Base-by-base conservation (phyloP, 2,329 filamentous ascomycete genomes). In the Phialemonium atrogriseum region DNA sequence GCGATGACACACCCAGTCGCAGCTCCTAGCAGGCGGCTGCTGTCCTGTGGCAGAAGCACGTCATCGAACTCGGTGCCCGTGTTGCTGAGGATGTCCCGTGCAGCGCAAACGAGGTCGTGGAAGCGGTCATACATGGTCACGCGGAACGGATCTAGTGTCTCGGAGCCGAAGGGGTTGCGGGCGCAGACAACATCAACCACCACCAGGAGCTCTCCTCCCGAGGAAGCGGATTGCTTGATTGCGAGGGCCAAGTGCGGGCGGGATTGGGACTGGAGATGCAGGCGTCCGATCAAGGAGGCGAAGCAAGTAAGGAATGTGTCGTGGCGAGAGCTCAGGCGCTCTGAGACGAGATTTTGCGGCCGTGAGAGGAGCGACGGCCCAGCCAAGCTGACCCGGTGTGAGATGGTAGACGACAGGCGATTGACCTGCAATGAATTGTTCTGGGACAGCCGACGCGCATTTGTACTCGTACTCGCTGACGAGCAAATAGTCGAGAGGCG, bases 201-300 rank as follows among this genome's bases (percentile, higher is more conserved):
- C 11, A 76, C 70, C 30, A 95, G 66, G 29, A 96, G 68, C 43
- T 81, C 76, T 27, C 80, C 80, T 41, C 88, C 93, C 3, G 88
- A 87, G 7, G 77, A 70, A 8, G 88, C 84, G 7, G 88, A 85
- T 52, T 89, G 80, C 50, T 84, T 80, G 28, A 93, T 89, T 11
- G 84, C 87, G 9, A 79, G 62, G 19, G 87, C 77, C 29, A 96
- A 69, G 52, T 94, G 87, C 1, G 82, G 76, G 7, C 86, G 81
- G 7, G 87, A 91, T 40, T 91, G 81, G n/a, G 88, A 91, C 53
- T 95, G 87, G 38, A 95, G 68, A 55, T 95, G 86, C 34, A 95
- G 70, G 22, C 77, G 70, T 11, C 91, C 91, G 52, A 96, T 89
- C 54, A 96, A 94, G 5, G 86, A 93, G 30, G 85, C 89, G 31